A percentile compares a stretch with the other conserved stretches of the same genome.
phyloP scores from a whole-genome alignment of 2,329 filamentous ascomycete species.

The Diaporthe ampelina region DNA sequence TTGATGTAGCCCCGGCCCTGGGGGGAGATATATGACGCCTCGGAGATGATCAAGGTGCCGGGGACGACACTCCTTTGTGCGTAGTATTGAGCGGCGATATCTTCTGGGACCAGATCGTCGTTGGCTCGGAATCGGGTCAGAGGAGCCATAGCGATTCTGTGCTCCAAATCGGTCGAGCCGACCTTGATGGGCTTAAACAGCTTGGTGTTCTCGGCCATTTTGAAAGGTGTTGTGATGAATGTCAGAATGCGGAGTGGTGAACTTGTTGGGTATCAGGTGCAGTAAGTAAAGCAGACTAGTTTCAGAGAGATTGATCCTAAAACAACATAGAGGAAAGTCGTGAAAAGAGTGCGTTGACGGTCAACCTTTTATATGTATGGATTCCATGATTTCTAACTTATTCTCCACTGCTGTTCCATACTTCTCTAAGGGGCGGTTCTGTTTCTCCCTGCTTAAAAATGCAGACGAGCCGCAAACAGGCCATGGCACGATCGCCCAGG shows the following conservation, averaged over 20 bases:
- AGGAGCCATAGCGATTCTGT: conserved; percentile 68
- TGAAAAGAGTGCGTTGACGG: neutral
- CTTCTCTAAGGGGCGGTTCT: neutral
- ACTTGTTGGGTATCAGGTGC: conserved; percentile 11
- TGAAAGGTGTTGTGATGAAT: neutral
- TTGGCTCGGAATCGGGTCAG: conserved; percentile 67
- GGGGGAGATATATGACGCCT: conserved; percentile 67
- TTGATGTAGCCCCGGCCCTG: conserved; percentile 61
- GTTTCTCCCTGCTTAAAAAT: conserved; percentile 32
- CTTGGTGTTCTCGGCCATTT: conserved; percentile 44
- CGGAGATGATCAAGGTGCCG: conserved; percentile 66
- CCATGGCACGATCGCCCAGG: conserved; percentile 2
- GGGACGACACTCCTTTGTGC: conserved; percentile 52
- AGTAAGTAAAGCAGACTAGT: neutral
- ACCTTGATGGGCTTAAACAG: conserved; percentile 61
- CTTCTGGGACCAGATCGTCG: conserved; percentile 51
- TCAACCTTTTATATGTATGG: conserved; percentile 21
- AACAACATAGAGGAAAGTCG: too few relatives aligned
- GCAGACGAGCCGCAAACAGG: conserved; percentile 8
- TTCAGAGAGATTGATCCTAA: neutral
- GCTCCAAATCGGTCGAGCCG: conserved; percentile 55
- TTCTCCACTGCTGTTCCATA: conserved; percentile 5
- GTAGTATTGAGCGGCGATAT: conserved; percentile 47
- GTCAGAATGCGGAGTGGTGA: neutral
- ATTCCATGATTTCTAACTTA: conserved; percentile 12